phyloP scores from a whole-genome alignment of 2,329 filamentous ascomycete genomes.

The Diaporthe australafricana region DNA sequence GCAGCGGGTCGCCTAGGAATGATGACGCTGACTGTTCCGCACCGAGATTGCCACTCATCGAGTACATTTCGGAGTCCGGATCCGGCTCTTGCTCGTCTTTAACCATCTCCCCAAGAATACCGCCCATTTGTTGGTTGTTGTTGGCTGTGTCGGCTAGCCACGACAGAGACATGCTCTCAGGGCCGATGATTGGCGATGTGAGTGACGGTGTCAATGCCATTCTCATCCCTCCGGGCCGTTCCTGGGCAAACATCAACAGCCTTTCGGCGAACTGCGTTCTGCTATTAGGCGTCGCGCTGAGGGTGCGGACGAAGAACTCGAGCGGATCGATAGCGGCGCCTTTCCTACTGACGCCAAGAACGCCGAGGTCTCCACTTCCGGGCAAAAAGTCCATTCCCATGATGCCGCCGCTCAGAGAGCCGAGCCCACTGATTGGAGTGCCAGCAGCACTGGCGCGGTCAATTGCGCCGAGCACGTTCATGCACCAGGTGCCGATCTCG shows the following conservation, averaged over 20 bases:
- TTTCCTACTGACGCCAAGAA: constrained; percentile 46
- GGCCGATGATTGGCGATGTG: constrained; percentile 37
- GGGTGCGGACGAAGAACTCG: constrained; percentile 56
- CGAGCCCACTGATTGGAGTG: constrained; percentile 36
- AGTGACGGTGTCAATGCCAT: constrained; percentile 49
- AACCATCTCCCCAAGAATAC: constrained; percentile 34
- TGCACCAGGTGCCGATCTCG: constrained; percentile 58
- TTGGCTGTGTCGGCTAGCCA: constrained; percentile 18
- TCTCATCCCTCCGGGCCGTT: constrained; percentile 52
- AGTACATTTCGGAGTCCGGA: constrained; percentile 22
- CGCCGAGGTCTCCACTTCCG: constrained; percentile 46
- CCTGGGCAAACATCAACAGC: constrained; percentile 54
- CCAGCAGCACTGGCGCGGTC: constrained; percentile 44
- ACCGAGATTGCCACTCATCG: constrained; percentile 3
- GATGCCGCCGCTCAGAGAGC: constrained; percentile 36
- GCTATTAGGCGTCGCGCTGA: constrained; percentile 57
- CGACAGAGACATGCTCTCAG: constrained; percentile 21
- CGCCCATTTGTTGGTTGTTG: constrained; percentile 17
- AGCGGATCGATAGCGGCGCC: constrained; percentile 53
- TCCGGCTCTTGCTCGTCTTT: constrained; percentile 34
- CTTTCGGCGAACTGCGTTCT: constrained; percentile 56
- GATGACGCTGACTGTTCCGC: constrained; percentile 2
- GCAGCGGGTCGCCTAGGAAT: constrained; percentile 32
- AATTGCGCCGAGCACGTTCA: constrained; percentile 55
- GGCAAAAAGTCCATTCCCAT: constrained; percentile 47